A percentile compares a stretch with the other conserved stretches of the same genome.
phyloP scores from a whole-genome alignment of 2,329 filamentous ascomycete genomes.

The Thelonectria olida region DNA sequence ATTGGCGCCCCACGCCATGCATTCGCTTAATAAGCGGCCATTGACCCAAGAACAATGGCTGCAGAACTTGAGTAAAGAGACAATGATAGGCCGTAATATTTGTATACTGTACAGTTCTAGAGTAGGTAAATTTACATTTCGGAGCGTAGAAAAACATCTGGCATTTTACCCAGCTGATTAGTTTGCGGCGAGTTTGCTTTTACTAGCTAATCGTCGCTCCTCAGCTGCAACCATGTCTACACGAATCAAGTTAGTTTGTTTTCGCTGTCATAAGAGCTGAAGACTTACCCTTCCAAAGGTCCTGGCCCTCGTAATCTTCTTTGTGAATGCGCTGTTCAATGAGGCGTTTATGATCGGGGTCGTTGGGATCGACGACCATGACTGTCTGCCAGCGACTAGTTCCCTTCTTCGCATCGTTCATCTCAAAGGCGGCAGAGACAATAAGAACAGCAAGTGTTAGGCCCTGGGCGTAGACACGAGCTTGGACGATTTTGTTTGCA shows the following conservation, averaged over 20 bases:
- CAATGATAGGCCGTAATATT: too few relatives aligned
- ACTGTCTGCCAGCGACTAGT: constrained; percentile 86
- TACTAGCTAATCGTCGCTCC: too few relatives aligned
- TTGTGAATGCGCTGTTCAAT: constrained; percentile 90
- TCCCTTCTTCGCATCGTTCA: constrained; percentile 78
- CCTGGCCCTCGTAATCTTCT: constrained; percentile 87
- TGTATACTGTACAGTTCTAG: too few relatives aligned
- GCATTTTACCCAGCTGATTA: too few relatives aligned
- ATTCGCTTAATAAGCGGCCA: too few relatives aligned
- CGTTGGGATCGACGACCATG: constrained; percentile 80
- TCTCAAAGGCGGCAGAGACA: constrained; percentile 84
- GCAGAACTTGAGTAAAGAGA: too few relatives aligned
- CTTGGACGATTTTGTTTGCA: constrained; percentile 91
- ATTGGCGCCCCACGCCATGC: too few relatives aligned
- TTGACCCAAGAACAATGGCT: too few relatives aligned
- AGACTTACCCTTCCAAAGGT: constrained; percentile 85
- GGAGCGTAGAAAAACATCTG: too few relatives aligned
- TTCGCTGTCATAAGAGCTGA: neutral
- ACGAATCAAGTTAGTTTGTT: constrained; percentile 20
- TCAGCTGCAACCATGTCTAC: constrained; percentile 85
- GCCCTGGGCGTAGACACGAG: constrained; percentile 92
- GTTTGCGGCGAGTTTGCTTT: too few relatives aligned
- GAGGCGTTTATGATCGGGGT: constrained; percentile 82
- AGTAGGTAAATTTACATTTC: too few relatives aligned
- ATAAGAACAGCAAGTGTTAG: constrained; percentile 86